Conservation (phyloP, 257 asterid genomes). For the Knoxia roxburghii region DNA sequence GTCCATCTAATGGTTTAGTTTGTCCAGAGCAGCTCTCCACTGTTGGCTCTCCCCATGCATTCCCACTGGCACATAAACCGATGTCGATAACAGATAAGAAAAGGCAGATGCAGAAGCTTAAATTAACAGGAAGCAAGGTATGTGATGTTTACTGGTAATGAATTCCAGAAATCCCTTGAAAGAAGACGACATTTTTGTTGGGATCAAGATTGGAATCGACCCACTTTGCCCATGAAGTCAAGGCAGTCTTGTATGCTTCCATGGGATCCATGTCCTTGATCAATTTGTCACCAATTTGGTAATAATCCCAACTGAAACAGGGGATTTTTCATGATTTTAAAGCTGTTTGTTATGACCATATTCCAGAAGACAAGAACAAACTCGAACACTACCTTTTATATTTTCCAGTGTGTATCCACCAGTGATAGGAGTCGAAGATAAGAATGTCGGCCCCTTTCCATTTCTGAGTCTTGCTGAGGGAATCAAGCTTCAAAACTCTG, state of each 20-base stretch:
- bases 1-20: conserved; percentile 40
- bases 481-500: conserved; percentile 49
- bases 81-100: not conserved
- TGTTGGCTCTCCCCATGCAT: conserved; percentile 50
- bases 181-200: conserved; percentile 43
- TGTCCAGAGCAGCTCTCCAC: conserved; percentile 44
- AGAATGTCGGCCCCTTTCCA: conserved; percentile 49
- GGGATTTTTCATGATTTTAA: too few species aligned
- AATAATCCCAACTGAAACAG: conserved; percentile 47
- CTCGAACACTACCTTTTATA: conserved; percentile 48
- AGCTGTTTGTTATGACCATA: too few species aligned
- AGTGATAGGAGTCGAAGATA: conserved; percentile 68
- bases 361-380: too few species aligned
- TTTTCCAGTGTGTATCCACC: conserved; percentile 75
- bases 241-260: conserved; percentile 52
- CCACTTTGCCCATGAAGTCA: conserved; percentile 79
- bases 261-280: conserved; percentile 46
- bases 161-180: conserved; percentile 61
- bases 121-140: not conserved
- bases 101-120: too few species aligned
- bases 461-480: conserved; percentile 27
- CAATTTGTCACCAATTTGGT: conserved; percentile 36
- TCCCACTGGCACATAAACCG: conserved; percentile 33
- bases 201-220: conserved; percentile 54
- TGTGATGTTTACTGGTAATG: conserved; percentile 48